Percentiles rank a stretch among this genome's conserved stretches.
phyloP scores from a whole-genome alignment of 495 filamentous ascomycete genomes.

The Trichoderma reesei region DNA sequence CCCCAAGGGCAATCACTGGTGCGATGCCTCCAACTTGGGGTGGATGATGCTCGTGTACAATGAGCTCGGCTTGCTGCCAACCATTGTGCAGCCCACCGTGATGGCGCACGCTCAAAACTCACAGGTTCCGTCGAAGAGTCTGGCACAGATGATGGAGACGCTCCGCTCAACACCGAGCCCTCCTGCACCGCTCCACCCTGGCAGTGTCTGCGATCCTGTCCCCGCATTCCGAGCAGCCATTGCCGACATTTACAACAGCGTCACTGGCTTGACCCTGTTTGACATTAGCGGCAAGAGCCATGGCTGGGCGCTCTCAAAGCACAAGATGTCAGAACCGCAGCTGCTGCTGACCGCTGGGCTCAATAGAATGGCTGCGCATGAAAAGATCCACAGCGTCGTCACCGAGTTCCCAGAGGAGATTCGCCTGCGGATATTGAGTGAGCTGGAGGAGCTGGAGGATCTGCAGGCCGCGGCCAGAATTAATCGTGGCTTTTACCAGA shows the following conservation, averaged over 20 bases:
- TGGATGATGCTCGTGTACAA: slow-evolving; percentile 32
- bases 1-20: slow-evolving; percentile 25
- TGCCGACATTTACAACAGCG: slow-evolving; percentile 30
- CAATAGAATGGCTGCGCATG: slow-evolving; percentile 5
- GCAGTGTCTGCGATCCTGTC: slow-evolving; percentile 29
- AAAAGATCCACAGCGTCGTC: slow-evolving; percentile 3
- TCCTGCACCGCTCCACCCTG: slow-evolving; percentile 22
- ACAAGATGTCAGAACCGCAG: slow-evolving; percentile 13
- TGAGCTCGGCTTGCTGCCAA: slow-evolving; percentile 24
- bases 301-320: slow-evolving; percentile 25
- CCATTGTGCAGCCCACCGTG: slow-evolving; percentile 13
- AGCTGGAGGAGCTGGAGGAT: slow-evolving; percentile 22
- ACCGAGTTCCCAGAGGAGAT: slow-evolving; percentile 18
- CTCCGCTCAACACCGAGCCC: slow-evolving; percentile 26
- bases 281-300: slow-evolving; percentile 23
- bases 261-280: slow-evolving; percentile 25
- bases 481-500: slow-evolving; percentile 22
- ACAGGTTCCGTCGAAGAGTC: slow-evolving; percentile 15
- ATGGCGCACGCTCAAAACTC: slow-evolving; percentile 6
- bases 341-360: slow-evolving; percentile 13
- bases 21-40: slow-evolving; percentile 34
- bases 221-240: slow-evolving; percentile 29
- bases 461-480: slow-evolving; percentile 22
- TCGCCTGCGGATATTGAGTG: slow-evolving; percentile 19
- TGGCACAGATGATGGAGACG: slow-evolving; percentile 24